Evolutionary conservation across 257 asterid genomes (phyloP).

Genomic region (Nicotiana attenuata): DNA sequence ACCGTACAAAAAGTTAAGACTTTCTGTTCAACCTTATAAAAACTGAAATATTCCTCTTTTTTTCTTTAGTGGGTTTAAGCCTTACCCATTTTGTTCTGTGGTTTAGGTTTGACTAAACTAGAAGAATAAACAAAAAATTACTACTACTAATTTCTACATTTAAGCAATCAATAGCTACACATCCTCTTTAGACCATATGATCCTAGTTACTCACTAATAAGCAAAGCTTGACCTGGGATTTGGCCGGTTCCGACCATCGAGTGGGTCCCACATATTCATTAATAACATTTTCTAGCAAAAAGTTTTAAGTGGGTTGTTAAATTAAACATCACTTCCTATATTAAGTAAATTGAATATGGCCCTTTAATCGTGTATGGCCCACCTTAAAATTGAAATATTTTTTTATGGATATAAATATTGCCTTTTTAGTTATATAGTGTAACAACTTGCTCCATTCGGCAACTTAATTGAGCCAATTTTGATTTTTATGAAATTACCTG

Average conservation of each 20-base stretch:
- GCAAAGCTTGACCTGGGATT: background rate
- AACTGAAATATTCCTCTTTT: slow-evolving; percentile 30
- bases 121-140: background rate
- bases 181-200: background rate
- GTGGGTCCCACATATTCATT: background rate
- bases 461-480: background rate
- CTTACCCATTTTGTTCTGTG: background rate
- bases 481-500: background rate
- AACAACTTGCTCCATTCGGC: background rate
- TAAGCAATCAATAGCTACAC: no score
- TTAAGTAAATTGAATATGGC: background rate
- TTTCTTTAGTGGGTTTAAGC: background rate
- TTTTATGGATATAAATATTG: background rate
- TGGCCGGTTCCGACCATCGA: background rate
- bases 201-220: background rate
- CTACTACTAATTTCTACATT: no score
- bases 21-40: slow-evolving; percentile 21
- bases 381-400: background rate
- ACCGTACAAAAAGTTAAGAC: slow-evolving; percentile 11
- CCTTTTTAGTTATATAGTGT: no score
- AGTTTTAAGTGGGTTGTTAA: background rate
- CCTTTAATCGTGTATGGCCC: background rate
- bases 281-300: background rate
- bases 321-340: background rate
- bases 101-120: background rate